Base-by-base conservation (phyloP, 306 rosid species). In the Sophora flavescens region DNA sequence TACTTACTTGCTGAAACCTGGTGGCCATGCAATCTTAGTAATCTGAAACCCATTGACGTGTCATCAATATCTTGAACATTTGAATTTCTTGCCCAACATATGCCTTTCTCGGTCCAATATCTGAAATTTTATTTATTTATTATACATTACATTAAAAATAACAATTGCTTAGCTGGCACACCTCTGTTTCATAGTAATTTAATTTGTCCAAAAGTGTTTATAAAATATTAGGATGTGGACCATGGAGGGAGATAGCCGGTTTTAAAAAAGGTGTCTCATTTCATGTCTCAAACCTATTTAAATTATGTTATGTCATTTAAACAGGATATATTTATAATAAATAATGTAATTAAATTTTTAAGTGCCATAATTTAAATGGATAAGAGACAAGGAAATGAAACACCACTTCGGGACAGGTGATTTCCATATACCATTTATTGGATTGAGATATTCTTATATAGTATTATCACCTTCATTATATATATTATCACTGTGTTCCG, bases 1-100 rank as follows among this genome's bases (percentile, higher is more conserved):
- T 13, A 62, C 69, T 63, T 62, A 95, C 99, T 58, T 0, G 96
- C 82, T 64, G 97, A 91, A 66, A 96, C 90, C 8, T 88, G 22
- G 58, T 84, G 77, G 7, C 99, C 96, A 62, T 89, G 93, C 70
- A 89, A 69, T 60, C 99, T 85, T 28, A 96, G 78, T 10, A 96
- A 56, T 79, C 97, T 88, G 57, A 96, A 96, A 45, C 85, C 99
- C 99, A 96, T 96, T 26, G 99, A 86, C 0, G 99, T 91, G 83
- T 96, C 99, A 76, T 96, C 99, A 42, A 96, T 85, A 59, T 96
- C 99, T 36, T 82, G 86, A 83, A 96, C 92, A 32, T 61, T 70
- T 0, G 96, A 86, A 77, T 87, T 87, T 79, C 98, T 88, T 12
- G 94, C 97, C 93, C 98, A 92, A 42, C 93, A 86, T 17, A 96